These are phyloP conservation scores for Chlamydomonas applanata DNA, from an alignment of 139 green algal genomes.

Conservation along the genomic window DNA sequence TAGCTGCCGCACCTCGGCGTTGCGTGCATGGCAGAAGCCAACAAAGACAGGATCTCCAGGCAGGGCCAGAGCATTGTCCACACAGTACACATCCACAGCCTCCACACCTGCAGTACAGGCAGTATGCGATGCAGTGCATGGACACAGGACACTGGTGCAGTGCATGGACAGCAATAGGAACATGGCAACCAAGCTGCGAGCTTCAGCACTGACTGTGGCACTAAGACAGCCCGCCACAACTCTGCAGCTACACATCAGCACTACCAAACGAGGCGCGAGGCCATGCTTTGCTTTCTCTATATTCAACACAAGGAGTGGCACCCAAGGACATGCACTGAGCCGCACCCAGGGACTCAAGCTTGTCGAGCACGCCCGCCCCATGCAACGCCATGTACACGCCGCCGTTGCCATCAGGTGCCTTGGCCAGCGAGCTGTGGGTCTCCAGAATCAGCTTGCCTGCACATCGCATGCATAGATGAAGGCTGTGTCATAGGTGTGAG, in stretches of 20 bases:
- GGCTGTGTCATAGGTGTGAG: too few relatives aligned
- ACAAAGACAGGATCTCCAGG: constrained; percentile 80
- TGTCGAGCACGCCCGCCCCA: background rate
- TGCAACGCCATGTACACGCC: constrained; percentile 87
- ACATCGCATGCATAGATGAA: too few relatives aligned
- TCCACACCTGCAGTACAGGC: constrained; percentile 59
- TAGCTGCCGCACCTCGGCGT: background rate
- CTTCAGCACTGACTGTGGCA: too few relatives aligned
- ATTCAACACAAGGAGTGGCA: too few relatives aligned
- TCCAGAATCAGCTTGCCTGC: constrained; percentile 83
- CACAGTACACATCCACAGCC: constrained; percentile 80
- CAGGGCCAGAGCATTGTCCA: constrained; percentile 87
- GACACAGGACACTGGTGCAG: background rate
- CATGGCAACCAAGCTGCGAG: too few relatives aligned
- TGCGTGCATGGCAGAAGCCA: constrained; percentile 63
- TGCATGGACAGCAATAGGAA: background rate
- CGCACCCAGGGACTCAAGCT: constrained; percentile 10
- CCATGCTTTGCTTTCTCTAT: too few relatives aligned
- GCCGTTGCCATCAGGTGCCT: constrained; percentile 93
- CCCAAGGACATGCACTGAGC: too few relatives aligned
- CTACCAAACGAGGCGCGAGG: too few relatives aligned
- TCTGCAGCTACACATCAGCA: too few relatives aligned
- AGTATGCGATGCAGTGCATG: background rate
- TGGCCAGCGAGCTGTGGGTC: constrained; percentile 51
- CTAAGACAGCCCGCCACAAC: too few relatives aligned